Conservation (phyloP, 768 basidiomycete genomes). For the Mycena capillaripes region DNA sequence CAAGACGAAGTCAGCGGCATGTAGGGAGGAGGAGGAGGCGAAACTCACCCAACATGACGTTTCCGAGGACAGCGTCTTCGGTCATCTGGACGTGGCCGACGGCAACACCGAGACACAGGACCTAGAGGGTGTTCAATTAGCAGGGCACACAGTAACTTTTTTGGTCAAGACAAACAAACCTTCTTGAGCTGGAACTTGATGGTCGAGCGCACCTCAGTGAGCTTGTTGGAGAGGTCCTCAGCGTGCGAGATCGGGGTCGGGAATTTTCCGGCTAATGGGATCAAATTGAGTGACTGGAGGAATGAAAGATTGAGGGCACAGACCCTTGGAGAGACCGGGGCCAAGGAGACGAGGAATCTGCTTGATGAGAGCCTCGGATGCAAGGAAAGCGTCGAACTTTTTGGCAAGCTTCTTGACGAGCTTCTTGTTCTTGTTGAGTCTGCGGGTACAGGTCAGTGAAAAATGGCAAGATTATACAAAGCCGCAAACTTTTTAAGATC, state of each 20-base stretch:
- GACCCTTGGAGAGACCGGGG: constrained; percentile 99
- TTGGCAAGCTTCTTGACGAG: constrained; percentile 99
- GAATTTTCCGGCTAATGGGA: constrained; percentile 90
- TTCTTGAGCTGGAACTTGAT: constrained; percentile 99
- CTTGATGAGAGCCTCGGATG: constrained; percentile 98
- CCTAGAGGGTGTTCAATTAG: constrained; percentile 45
- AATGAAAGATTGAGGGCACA: constrained; percentile 35
- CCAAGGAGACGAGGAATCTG: constrained; percentile 99
- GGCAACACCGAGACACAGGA: constrained; percentile 98
- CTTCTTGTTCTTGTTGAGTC: constrained; percentile 99
- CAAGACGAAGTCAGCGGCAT: constrained; percentile 18
- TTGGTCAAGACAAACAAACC: constrained; percentile 35
- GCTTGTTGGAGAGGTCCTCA: constrained; percentile 92
- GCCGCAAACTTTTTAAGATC: constrained; percentile 94
- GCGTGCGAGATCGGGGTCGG: constrained; percentile 95
- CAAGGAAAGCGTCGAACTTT: constrained; percentile 99
- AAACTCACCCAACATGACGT: constrained; percentile 94
- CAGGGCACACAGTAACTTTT: not conserved
- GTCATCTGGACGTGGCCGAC: constrained; percentile 98
- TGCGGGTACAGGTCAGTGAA: constrained; percentile 43
- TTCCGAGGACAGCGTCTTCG: constrained; percentile 96
- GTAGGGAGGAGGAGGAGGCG: not conserved
- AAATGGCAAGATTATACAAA: not conserved
- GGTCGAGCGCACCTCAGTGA: constrained; percentile 96
- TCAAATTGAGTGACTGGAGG: not conserved